Base-by-base conservation (phyloP, 2,329 filamentous ascomycete genomes). In the Amphichorda felina region DNA sequence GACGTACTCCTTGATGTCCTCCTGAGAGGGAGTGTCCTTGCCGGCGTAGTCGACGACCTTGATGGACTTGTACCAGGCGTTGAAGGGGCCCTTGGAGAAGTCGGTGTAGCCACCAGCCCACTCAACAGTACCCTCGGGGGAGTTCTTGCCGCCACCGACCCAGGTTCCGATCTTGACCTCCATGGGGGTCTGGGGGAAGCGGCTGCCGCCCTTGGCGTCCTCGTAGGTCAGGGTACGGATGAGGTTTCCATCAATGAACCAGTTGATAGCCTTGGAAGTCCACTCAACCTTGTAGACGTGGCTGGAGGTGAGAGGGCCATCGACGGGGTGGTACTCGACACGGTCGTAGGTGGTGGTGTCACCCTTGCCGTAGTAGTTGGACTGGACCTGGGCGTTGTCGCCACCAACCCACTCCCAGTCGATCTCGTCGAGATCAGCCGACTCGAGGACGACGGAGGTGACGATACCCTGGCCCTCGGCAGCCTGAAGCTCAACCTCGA, bases 331-430 rank as follows among this genome's bases (percentile, higher is more conserved):
- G 63, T 72, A 78, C 38, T 66, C 66, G 50, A 73, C 79, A 42
- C 81, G 79, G 60, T 86, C 76, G 57, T 77, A 86, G 39, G 70
- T 70, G n/a, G 70, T 70, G 37, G 72, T 76, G 57, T 83, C 63
- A 40, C 81, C 82, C 65, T 84, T 82, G 62, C 76, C 73, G 59
- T 82, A 84, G 64, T 86, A 94, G 64, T 94, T 94, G 54, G 76
- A 82, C 63, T 95, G 89, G 22, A 88, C 87, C 55, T 89, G 68
- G 19, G 66, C 59, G 45, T 70, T 62, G 51, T 85, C 75, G 36
- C 76, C 79, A 39, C 89, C 91, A 39, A 96, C 70, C 81, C 85
- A 94, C 61, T 96, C 89, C 82, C 86, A 94, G 59, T 96, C 89
- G 42, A 96, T 91, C 68, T 60, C 56, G 55, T 96, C 89, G 21